Evolutionary conservation across 768 basidiomycete species (phyloP), one percentile per base, ranked within the genome.

Genomic region (Hygrophorus pudorinus): DNA sequence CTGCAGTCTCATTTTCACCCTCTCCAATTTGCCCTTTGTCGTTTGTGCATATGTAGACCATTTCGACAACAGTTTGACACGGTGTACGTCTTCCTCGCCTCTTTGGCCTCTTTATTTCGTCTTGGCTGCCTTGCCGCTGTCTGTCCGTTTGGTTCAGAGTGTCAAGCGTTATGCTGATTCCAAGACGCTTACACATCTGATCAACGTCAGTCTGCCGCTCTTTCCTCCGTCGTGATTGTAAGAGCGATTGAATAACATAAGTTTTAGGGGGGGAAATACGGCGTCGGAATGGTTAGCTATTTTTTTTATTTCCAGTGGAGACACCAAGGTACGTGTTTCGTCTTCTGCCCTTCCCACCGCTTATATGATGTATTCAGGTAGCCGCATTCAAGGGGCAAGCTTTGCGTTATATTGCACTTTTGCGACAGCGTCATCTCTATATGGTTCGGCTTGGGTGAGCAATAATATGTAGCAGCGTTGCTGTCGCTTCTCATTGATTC

Each of bases 161-260:
- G 51, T 96, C 41, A 82, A 82, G 50, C 91, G 94, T 65, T 98
- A 84, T 57, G 64, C 62, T 37, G 96, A 97, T 56, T 88, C 90
- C 1, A 66, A 67, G 30, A 59, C 82, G 31, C 50, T 65, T 13
- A 84, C 83, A 0, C 94, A 98, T 68, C 59, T 97, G 34, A 75
- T 97, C 56, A 99, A 99, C 57, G 93, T 88, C 44, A 38, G 64
- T 53, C 24, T 7, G 24, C 24, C 3, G 7, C 24, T 41, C 13
- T 34, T 16, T 3, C 45, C 24, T n/a, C n/a, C n/a, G n/a, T n/a
- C n/a, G n/a, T n/a, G n/a, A 5, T 21, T 12, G 2, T 14, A 24
- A 11, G 38, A 32, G 10, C 10, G 17, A 14, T 17, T 39, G n/a
- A 10, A 46, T 27, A 50, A 28, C 32, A 28, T 31, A 42, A 12